Conservation (phyloP, 2,329 filamentous ascomycete species). For the Fusarium mangiferae region DNA sequence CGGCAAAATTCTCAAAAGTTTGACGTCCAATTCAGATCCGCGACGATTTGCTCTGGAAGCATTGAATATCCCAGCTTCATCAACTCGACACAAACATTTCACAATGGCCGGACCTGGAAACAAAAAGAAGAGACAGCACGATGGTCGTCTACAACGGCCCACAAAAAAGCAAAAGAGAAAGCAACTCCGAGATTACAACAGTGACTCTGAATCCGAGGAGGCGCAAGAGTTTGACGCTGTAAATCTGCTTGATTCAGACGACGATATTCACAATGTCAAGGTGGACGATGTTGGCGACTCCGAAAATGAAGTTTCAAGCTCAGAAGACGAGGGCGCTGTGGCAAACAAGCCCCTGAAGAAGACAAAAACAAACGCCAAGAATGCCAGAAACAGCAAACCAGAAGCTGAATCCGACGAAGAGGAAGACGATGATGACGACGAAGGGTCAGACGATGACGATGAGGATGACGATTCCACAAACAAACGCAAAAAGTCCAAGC, state of each 20-base stretch:
- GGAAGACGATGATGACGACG: slow-evolving; percentile 38
- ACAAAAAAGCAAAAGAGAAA: slow-evolving; percentile 64
- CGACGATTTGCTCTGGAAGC: slow-evolving; percentile 19
- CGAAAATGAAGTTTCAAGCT: slow-evolving; percentile 50
- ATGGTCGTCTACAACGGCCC: slow-evolving; percentile 52
- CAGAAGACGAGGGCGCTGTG: slow-evolving; percentile 49
- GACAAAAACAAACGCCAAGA: slow-evolving; percentile 42
- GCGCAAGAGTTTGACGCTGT: slow-evolving; percentile 60
- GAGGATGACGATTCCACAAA: slow-evolving; percentile 49
- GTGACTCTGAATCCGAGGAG: slow-evolving; percentile 60
- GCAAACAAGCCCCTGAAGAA: slow-evolving; percentile 46
- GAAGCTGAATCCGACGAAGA: slow-evolving; percentile 38
- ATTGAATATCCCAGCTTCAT: slow-evolving; percentile 12
- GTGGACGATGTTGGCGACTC: slow-evolving; percentile 61
- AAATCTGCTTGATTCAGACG: slow-evolving; percentile 67
- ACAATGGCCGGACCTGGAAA: slow-evolving; percentile 49
- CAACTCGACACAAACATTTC: slow-evolving; percentile 23
- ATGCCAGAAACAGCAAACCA: slow-evolving; percentile 37
- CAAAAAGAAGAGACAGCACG: slow-evolving; percentile 51
- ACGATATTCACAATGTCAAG: slow-evolving; percentile 64
- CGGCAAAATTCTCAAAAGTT: slow-evolving; percentile 46
- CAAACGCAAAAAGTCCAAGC: slow-evolving; percentile 72
- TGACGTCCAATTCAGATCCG: slow-evolving; percentile 30
- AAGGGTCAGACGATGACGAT: slow-evolving; percentile 51
- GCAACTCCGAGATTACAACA: slow-evolving; percentile 60